Evolutionary conservation across 768 basidiomycete species (phyloP), one percentile per base, ranked within the genome.

Genomic region (Cystobasidium ongulense): DNA sequence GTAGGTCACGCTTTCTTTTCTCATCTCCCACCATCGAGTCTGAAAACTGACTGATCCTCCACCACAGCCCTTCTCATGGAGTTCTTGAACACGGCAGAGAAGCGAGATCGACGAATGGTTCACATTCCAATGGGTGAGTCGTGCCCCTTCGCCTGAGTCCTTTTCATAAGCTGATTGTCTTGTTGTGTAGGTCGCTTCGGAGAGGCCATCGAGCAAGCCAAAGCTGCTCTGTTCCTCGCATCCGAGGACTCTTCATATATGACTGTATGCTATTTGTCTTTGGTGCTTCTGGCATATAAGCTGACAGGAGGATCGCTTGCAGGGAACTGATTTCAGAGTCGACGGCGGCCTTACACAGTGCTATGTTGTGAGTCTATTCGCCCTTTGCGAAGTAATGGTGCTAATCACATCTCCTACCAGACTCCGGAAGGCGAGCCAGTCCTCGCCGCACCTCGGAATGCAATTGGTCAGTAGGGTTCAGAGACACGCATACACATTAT

Each of bases 161-260:
- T 25, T 4, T 31, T 17, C 61, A 25, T 13, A 36, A 17, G 33
- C 38, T 39, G 25, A 35, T 1, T 39, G 25, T 43, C 3, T 1
- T 43, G 10, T 41, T 4, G 11, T 64, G 8, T 53, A 68, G 46
- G 52, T 27, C 53, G 68, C 17, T 64, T 72, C 17, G 53, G 39
- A 38, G 74, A 75, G 31, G 74, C 74, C 3, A 70, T 72, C 23
- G 54, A 54, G 36, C 36, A 72, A 39, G 54, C 68, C 53, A 70
- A 62, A 43, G 39, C 68, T 39, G 68, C 59, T 25, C 84, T 97
- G 29, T 99, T 98, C 86, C 82, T 92, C 79, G 96, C 93, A 2
- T 91, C 90, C 77, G 90, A 94, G 81, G 96, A 99, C 63, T 93
- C 91, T 78, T 93, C 91, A 81, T 99, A 95, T 81, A 86, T 97